Evolutionary conservation across 1,139 yeast genomes (phyloP).

Genomic region (Protomyces lactucae-debilis): DNA sequence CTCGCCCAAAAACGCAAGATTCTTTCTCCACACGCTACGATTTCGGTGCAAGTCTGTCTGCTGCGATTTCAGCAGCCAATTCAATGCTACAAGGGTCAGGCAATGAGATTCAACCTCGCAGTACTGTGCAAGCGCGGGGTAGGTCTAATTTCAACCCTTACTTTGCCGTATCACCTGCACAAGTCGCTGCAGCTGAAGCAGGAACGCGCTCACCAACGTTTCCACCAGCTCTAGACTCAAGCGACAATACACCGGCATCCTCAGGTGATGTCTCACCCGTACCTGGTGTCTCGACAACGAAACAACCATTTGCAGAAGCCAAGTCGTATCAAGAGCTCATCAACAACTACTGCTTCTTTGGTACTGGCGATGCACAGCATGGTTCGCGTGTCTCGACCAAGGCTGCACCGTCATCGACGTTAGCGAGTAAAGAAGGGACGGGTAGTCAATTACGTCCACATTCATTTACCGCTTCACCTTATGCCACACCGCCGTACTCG

Average conservation of each 20-base stretch:
- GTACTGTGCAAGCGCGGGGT: not conserved
- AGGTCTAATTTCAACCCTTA: slow-evolving; percentile 11
- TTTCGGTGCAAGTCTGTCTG: slow-evolving; percentile 26
- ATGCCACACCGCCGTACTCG: slow-evolving; percentile 8
- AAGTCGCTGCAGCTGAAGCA: not conserved
- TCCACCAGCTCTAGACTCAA: slow-evolving; percentile 14
- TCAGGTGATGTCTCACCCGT: slow-evolving; percentile 21
- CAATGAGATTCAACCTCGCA: slow-evolving; percentile 2
- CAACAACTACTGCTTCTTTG: slow-evolving; percentile 24
- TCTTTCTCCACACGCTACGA: slow-evolving; percentile 27
- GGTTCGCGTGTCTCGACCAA: not conserved
- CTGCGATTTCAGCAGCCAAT: slow-evolving; percentile 27
- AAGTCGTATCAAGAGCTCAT: slow-evolving; percentile 11
- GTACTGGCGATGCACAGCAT: not conserved
- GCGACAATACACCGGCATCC: slow-evolving; percentile 11
- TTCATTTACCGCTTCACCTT: not conserved
- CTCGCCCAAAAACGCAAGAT: slow-evolving; percentile 1
- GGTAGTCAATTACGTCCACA: not conserved
- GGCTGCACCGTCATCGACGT: not conserved
- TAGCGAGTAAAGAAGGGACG: not conserved
- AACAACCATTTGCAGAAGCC: not conserved
- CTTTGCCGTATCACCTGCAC: slow-evolving; percentile 5
- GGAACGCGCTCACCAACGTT: slow-evolving; percentile 20
- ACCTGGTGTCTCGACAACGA: slow-evolving; percentile 3
- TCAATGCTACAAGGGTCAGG: slow-evolving; percentile 19